Conservation (phyloP, 108 stramenopile genomes). For the Phaeodactylum tricornutum region DNA sequence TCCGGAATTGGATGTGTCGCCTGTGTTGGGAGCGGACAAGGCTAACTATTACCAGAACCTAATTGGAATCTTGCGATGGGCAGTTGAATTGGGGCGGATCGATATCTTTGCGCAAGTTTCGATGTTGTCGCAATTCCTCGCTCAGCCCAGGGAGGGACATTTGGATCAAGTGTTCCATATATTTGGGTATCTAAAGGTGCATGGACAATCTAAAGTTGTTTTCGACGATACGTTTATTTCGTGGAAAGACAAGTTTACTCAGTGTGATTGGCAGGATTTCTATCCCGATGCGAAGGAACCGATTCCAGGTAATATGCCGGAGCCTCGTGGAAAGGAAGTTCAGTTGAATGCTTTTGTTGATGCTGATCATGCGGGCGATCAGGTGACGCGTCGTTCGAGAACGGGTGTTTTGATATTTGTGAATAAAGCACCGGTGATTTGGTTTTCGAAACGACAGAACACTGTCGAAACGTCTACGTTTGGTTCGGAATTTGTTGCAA, state of each 20-base stretch:
- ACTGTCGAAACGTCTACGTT: slow-evolving; percentile 43
- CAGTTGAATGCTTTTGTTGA: slow-evolving; percentile 28
- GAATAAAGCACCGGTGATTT: slow-evolving; percentile 33
- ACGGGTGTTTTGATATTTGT: slow-evolving; percentile 44
- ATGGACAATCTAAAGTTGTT: slow-evolving; percentile 13
- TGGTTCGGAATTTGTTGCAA: slow-evolving; percentile 33
- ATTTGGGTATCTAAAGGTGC: slow-evolving; percentile 11
- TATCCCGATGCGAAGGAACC: slow-evolving; percentile 15
- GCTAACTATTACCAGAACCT: slow-evolving; percentile 17
- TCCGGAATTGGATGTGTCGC: slow-evolving; percentile 15
- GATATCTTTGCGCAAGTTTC: slow-evolving; percentile 30
- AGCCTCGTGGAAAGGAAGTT: slow-evolving; percentile 22
- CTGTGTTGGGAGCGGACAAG: slow-evolving; percentile 1
- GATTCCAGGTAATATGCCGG: slow-evolving; percentile 18
- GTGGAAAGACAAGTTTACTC: not conserved
- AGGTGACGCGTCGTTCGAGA: slow-evolving; percentile 28
- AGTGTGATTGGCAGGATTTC: slow-evolving; percentile 13
- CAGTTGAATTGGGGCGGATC: slow-evolving; percentile 30
- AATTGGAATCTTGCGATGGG: slow-evolving; percentile 35
- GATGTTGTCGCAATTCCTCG: slow-evolving; percentile 23
- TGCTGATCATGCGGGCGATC: slow-evolving; percentile 34
- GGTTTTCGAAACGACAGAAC: slow-evolving; percentile 34
- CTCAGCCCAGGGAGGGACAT: slow-evolving; percentile 27
- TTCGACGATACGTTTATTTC: slow-evolving; percentile 18
- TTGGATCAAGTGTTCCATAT: slow-evolving; percentile 28